Base-by-base conservation (phyloP, 441 rosid genomes). In the Omphalea diandra region DNA sequence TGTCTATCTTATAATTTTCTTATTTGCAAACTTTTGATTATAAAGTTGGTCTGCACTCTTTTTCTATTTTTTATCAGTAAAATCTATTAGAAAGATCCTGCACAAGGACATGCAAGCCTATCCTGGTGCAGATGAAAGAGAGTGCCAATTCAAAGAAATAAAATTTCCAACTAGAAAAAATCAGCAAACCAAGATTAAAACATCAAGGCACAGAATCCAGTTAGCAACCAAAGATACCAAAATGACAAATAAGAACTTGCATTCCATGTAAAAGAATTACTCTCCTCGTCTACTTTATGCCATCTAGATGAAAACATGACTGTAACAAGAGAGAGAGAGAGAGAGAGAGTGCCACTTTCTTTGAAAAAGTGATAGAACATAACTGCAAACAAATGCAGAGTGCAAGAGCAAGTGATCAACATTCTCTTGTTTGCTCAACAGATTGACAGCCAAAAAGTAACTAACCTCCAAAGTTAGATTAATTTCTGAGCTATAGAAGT, bases 231-330 rank as follows among this genome's bases (percentile, higher is more conserved):
- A 3, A 11, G 12, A n/a, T 14, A 31, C 61, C 40, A 44, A 43
- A 61, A 29, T 61, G 4, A 22, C 20, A 43, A 63, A 63, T 24
- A 54, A 43, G 22, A 63, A 44, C 35, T 63, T 63, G 55, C 35
- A 63, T 8, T 43, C 36, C 20, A 26, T 17, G 10, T 10, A 4
- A 40, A 32, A 26, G 32, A 41, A 61, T n/a, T 24, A 7, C 9
- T 9, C 62, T 7, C 47, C 31, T 4, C 40, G 32, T 61, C 29
- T 20, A 40, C 31, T 61, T 26, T 33, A 14, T 0, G 12, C 29
- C 33, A 14, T 36, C 12, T 26, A 63, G 55, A 8, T 12, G 7
- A 27, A 27, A 62, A 15, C n/a, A n/a, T n/a, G n/a, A n/a, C n/a
- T 31, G 10, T 20, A 18, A 18, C 41, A 31, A 8, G 61, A 10